Percentiles rank a stretch among this genome's conserved stretches.
Evolutionary conservation across 2,329 filamentous ascomycete genomes (phyloP).

Genomic region (Colletotrichum gigasporum): DNA sequence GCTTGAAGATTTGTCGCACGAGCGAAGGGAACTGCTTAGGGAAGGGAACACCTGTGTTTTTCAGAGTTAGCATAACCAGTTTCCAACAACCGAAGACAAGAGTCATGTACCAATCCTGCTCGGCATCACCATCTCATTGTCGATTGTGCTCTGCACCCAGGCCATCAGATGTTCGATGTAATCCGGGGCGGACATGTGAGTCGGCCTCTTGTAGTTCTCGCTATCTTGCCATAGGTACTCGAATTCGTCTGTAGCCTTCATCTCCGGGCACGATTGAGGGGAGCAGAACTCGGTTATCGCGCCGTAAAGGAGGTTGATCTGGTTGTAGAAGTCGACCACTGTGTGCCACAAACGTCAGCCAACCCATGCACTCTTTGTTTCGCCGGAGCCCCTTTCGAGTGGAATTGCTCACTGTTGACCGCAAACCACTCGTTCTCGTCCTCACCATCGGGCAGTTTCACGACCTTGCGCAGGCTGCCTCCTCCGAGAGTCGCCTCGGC

Average conservation of each 20-base stretch:
- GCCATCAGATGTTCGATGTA: constrained; percentile 98
- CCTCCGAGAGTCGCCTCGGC: constrained; percentile 96
- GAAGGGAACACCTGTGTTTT: constrained; percentile 80
- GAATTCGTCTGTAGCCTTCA: constrained; percentile 99
- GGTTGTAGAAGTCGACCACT: constrained; percentile 99
- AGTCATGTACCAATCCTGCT: constrained; percentile 77
- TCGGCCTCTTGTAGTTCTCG: constrained; percentile 92
- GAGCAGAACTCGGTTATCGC: constrained; percentile 99
- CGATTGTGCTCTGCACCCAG: constrained; percentile 95
- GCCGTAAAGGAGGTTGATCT: constrained; percentile 98
- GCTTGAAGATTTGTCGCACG: constrained; percentile 97
- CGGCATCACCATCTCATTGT: constrained; percentile 96
- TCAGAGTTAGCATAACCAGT: constrained; percentile 21
- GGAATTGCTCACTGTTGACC: constrained; percentile 82
- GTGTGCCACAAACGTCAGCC: constrained; percentile 38
- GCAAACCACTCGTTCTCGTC: constrained; percentile 98
- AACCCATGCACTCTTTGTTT: neutral
- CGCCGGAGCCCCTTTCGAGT: neutral
- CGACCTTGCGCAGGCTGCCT: constrained; percentile 93
- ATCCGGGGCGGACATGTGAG: constrained; percentile 96
- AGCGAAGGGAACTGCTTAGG: constrained; percentile 90
- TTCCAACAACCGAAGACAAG: neutral
- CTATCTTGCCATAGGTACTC: constrained; percentile 99
- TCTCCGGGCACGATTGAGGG: constrained; percentile 94
- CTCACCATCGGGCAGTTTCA: constrained; percentile 96